Evolutionary conservation across 495 filamentous ascomycete species (phyloP).

Genomic region (Neurospora intermedia): DNA sequence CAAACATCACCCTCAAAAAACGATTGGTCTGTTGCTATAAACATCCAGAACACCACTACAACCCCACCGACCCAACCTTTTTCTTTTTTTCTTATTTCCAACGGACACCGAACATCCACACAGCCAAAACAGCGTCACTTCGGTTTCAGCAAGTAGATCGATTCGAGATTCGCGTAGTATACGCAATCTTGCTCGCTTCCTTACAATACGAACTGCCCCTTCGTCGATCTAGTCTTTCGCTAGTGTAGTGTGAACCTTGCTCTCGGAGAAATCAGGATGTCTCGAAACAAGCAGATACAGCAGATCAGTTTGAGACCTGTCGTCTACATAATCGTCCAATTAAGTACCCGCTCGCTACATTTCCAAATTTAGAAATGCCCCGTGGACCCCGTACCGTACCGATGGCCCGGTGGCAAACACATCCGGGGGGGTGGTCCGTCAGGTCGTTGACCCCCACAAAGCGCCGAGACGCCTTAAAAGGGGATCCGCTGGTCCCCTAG

Average conservation of each 20-base stretch:
- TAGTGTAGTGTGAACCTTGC: neutral
- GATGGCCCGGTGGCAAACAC: neutral
- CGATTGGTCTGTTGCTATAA: neutral
- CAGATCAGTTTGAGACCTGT: neutral
- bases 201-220: neutral
- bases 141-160: neutral
- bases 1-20: neutral
- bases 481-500: neutral
- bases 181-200: neutral
- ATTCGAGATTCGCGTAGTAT: neutral
- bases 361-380: neutral
- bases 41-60: neutral
- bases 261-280: slow-evolving; percentile 2
- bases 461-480: neutral
- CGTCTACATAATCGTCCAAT: neutral
- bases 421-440: neutral
- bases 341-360: neutral
- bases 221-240: neutral
- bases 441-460: neutral
- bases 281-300: neutral
- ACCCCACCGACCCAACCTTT: neutral
- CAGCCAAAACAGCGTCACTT: neutral
- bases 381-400: neutral
- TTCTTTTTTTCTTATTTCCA: no score
- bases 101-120: neutral